Base-by-base conservation (phyloP, 202 grass and related monocot genomes). In the Eragrostis tef region DNA sequence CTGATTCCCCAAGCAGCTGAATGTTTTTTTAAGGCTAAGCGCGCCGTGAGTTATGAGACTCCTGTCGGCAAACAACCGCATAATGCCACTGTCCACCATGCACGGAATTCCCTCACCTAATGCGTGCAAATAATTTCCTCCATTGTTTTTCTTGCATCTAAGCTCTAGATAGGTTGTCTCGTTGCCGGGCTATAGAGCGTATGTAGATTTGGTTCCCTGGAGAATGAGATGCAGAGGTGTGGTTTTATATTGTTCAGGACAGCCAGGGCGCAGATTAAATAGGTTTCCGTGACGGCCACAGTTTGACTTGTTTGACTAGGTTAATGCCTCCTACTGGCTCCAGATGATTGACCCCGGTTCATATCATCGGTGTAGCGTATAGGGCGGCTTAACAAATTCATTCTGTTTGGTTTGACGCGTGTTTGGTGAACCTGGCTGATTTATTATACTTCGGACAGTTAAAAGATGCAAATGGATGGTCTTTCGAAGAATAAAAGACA, bases 81-180 rank as follows among this genome's bases (percentile, higher is more conserved):
- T 85, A 72, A 84, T 73, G 77, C 82, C 92, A 92, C 50, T 64
- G 27, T 45, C 63, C 74, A 86, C 79, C 79, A 16, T 21, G 86
- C 60, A 92, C 87, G 88, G 90, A 96, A 90, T 90, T 92, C 83
- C 83, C 90, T 88, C 88, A 90, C 86, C 93, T 90, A 90, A 90
- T 88, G 26, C 68, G 67, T 52, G 72, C 53, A 29, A 47, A 51
- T 73, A 75, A 78, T 73, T 51, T 64, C 51, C 31, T 67, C 71
- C 73, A 85, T 31, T 53, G 7, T 29, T 27, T 50, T 52, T 43
- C 36, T 72, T 49, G 45, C 75, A n/a, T 81, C 74, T 67, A 79
- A 79, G 52, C 79, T 69, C 75, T 58, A 75, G 69, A 43, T 67
- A 78, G 73, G 51, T 21, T 43, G 60, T 73, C 73, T 61, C 60